Evolutionary conservation across 1,284 basidiomycete species (phyloP).

Genomic region (Irpex sp.): DNA sequence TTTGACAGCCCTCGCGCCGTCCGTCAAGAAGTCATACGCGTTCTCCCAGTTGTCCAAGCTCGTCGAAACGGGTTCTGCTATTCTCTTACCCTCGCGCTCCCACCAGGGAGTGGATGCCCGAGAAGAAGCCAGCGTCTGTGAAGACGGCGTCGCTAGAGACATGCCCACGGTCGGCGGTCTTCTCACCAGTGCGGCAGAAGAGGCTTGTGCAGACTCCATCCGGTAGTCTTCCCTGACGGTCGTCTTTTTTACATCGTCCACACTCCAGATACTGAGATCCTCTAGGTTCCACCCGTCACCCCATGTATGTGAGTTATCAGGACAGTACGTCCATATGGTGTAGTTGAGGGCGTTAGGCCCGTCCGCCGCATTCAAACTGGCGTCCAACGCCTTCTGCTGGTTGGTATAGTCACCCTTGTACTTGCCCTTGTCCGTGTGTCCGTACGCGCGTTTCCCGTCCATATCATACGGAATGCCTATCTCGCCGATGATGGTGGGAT

Average conservation of each 20-base stretch:
- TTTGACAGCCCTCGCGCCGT: conserved; percentile 78
- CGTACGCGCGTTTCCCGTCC: conserved; percentile 82
- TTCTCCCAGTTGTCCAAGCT: conserved; percentile 31
- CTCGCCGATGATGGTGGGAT: conserved; percentile 93
- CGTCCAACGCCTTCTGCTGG: conserved; percentile 89
- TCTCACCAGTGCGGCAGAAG: conserved; percentile 28
- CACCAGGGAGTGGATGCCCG: conserved; percentile 7
- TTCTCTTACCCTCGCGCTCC: conserved; percentile 2
- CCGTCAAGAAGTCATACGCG: conserved; percentile 68
- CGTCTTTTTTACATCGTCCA: conserved; percentile 59
- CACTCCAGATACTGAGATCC: conserved; percentile 88
- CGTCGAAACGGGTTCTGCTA: conserved; percentile 5
- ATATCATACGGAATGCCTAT: conserved; percentile 94
- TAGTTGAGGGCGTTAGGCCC: conserved; percentile 81
- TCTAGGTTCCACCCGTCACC: conserved; percentile 98
- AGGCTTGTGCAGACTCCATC: conserved; percentile 27
- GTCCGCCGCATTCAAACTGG: conserved; percentile 87
- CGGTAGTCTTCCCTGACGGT: conserved; percentile 17
- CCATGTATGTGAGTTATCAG: conserved; percentile 80
- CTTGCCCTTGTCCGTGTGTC: conserved; percentile 75
- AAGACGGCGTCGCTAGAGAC: conserved; percentile 23
- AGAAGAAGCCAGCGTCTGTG: conserved; percentile 31
- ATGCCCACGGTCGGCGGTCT: conserved; percentile 14
- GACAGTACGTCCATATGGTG: conserved; percentile 90
- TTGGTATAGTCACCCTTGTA: conserved; percentile 75